Evolutionary conservation across 2,329 filamentous ascomycete species (phyloP), one percentile per base, ranked within the genome.

Genomic region (Nannizzia gypsea): DNA sequence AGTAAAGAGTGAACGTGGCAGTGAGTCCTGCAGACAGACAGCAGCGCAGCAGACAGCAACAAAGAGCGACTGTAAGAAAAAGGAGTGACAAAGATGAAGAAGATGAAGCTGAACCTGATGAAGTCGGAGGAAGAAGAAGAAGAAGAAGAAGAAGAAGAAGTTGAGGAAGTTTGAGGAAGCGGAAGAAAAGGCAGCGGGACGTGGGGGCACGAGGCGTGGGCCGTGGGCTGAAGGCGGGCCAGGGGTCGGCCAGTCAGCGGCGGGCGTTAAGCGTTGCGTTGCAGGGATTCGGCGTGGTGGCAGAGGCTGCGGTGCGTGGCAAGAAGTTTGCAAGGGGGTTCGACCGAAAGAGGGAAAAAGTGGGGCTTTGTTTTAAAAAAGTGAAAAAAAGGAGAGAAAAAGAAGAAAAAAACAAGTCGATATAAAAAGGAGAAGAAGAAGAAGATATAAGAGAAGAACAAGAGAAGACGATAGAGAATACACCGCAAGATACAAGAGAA

Each of bases 1-100:
- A 38, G 46, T 44, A 56, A 56, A 52, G 20, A 28, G 60, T 63
- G 59, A 63, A 62, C 73, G 67, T 61, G 61, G 61, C 56, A 61
- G 50, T 42, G 31, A 59, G 58, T 26, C 59, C 64, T 60, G 58
- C 56, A 66, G 60, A 62, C 59, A 44, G 59, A 38, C 28, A 6
- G 40, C 40, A 50, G 6, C n/a, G 24, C 48, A 31, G 44, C n/a
- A 52, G 24, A 52, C 17, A 38, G 24, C 66, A 61, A 36, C n/a
- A 20, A 17, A 63, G 52, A 56, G 54, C 11, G 54, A 56, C 36
- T 64, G 58, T 54, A 59, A 52, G 58, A 56, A 63, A 59, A 50
- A 55, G 52, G 24, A 40, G 22, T 22, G 59, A 54, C 44, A 60
- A 57, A 57, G 57, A 61, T 61, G 56, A 61, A 52, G 38, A 55